Base-by-base conservation (phyloP, 2,329 filamentous ascomycete species). In the Seiridium unicorne region DNA sequence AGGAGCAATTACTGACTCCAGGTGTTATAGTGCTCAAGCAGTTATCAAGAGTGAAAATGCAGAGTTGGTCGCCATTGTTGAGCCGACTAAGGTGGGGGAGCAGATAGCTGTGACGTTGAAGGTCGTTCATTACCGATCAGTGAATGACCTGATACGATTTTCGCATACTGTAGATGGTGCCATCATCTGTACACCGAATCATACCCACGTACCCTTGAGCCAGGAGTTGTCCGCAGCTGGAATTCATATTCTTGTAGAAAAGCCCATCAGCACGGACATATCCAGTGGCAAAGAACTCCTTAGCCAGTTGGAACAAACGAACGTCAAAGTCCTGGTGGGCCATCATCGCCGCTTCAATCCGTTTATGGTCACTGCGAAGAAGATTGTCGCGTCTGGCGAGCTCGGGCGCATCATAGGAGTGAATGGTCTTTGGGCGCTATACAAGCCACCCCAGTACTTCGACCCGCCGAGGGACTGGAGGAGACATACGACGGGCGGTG, bases 281-380 rank as follows among this genome's bases (percentile, higher is more conserved):
- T 51, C 62, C 0, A 73, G 69, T 11, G 80, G 78, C 0, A 63
- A 69, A 18, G 68, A 61, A 2, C 65, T 79, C 0, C 48, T 77
- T 0, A 56, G 60, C 0, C 64, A 70, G 36, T 64, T 75, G 1
- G 60, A 65, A 3, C 55, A 62, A 5, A 63, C 71, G 0, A 65
- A 69, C 1, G 69, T 79, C n/a, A 77, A 78, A n/a, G 71, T 83
- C 1, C 72, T 86, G 1, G 81, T 84, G 1, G 84, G 84, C 5
- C 84, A 87, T 62, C 84, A 87, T 66, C 76, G 84, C 8, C 78
- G 84, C 3, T 87, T 87, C 72, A 86, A 87, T 64, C 80, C 80
- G 0, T 85, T 83, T 67, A 77, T 85, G 4, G 70, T 77, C 5
- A 75, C 79, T 2, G 75, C 83, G 0, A 85, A 85, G 62, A 63